phyloP scores from a whole-genome alignment of 331 rosid species.

The Quercus tomentella region DNA sequence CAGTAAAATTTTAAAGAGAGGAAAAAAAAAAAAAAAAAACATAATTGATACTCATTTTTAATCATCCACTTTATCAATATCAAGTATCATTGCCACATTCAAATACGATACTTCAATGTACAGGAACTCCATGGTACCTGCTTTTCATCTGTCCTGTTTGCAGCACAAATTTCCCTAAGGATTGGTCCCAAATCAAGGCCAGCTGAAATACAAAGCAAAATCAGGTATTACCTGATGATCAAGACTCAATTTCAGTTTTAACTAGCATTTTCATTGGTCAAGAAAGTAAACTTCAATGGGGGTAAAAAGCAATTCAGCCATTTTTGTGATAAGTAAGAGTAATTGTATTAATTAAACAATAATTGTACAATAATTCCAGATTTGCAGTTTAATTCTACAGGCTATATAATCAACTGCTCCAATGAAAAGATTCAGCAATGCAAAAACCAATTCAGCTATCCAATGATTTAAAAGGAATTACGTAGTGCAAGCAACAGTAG shows the following conservation, averaged over 20 bases:
- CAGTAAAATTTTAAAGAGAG: slow-evolving; percentile 22
- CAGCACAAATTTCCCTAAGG: slow-evolving; percentile 84
- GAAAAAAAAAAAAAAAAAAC: neutral
- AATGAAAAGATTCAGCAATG: no score
- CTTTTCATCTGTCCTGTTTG: slow-evolving; percentile 81
- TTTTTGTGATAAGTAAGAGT: no score
- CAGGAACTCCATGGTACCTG: slow-evolving; percentile 47
- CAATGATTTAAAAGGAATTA: neutral
- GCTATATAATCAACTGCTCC: no score
- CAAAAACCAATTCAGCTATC: neutral
- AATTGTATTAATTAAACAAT: no score
- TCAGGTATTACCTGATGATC: neutral
- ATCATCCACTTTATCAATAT: slow-evolving; percentile 1
- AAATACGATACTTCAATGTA: slow-evolving; percentile 4
- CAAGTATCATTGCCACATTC: neutral
- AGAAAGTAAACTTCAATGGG: slow-evolving; percentile 12
- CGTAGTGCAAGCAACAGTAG: neutral
- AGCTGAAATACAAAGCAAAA: slow-evolving; percentile 42
- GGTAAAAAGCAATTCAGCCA: neutral
- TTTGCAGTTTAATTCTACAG: no score
- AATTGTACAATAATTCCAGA: no score
- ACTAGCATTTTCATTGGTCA: slow-evolving; percentile 10
- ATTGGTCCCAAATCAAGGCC: slow-evolving; percentile 73
- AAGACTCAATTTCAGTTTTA: slow-evolving; percentile 1
- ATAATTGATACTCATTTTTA: neutral